A percentile compares a stretch with the other conserved stretches of the same genome.
Conservation (phyloP, 495 filamentous ascomycete species). For the Achaetomiella virescens region DNA sequence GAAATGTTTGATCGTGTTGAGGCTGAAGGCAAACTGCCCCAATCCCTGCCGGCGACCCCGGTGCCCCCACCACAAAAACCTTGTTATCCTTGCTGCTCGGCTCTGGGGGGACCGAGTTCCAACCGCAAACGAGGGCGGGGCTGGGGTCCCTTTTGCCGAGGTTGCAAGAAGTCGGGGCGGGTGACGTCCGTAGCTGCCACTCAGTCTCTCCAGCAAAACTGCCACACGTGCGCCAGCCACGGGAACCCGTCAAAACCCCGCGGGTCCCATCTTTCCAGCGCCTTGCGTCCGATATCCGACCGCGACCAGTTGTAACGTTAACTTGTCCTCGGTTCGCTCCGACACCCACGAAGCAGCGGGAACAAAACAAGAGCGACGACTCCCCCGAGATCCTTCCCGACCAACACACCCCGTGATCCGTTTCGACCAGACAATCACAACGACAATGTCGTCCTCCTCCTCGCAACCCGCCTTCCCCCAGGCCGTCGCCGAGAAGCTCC, state of each 20-base stretch:
- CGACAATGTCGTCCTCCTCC: slow-evolving; percentile 18
- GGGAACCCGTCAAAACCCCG: slow-evolving; percentile 3
- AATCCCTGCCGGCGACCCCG: too few relatives aligned
- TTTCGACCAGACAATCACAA: not conserved
- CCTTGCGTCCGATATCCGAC: not conserved
- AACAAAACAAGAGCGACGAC: too few relatives aligned
- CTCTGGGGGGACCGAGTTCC: slow-evolving; percentile 1
- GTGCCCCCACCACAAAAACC: too few relatives aligned
- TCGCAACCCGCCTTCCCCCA: slow-evolving; percentile 30
- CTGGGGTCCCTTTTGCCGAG: slow-evolving; percentile 29
- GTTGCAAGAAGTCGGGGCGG: slow-evolving; percentile 15
- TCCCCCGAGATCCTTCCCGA: slow-evolving; percentile 17
- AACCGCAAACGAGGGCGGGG: not conserved
- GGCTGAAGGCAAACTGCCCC: not conserved
- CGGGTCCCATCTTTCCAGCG: not conserved
- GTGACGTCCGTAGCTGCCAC: slow-evolving; percentile 28
- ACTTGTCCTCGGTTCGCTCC: too few relatives aligned
- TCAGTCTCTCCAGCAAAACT: too few relatives aligned
- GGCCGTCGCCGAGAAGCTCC: slow-evolving; percentile 39
- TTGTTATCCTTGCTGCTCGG: not conserved
- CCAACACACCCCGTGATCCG: too few relatives aligned
- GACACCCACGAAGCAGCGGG: too few relatives aligned
- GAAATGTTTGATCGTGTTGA: not conserved
- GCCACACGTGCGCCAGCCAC: not conserved
- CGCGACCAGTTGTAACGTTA: too few relatives aligned